A percentile compares a stretch with the other conserved stretches of the same genome.
phyloP scores from a whole-genome alignment of 179 eudicot genomes.

The Vitellaria paradoxa region DNA sequence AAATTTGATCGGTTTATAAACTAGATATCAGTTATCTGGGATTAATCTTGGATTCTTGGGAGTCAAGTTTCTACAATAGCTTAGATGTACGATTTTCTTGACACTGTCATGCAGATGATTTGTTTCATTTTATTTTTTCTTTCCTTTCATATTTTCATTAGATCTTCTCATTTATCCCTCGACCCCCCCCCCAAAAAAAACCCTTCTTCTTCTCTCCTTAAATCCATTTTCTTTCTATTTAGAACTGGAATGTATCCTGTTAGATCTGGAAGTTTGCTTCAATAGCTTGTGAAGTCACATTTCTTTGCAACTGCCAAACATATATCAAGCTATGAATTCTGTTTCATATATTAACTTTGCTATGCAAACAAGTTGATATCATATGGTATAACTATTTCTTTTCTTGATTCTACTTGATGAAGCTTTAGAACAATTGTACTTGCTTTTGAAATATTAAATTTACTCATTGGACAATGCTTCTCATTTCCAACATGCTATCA shows the following conservation, averaged over 20 bases:
- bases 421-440: background rate
- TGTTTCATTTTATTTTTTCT: too few relatives aligned
- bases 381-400: background rate
- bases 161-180: too few relatives aligned
- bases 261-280: background rate
- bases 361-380: background rate
- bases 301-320: background rate
- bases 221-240: background rate
- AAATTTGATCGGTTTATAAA: too few relatives aligned
- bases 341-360: background rate
- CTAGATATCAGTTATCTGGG: too few relatives aligned
- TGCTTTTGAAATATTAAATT: background rate
- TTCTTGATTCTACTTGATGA: slow-evolving; percentile 2
- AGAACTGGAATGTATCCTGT: background rate
- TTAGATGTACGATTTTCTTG: too few relatives aligned
- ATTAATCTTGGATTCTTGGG: too few relatives aligned
- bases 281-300: background rate
- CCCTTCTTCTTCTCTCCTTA: background rate
- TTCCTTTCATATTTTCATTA: too few relatives aligned
- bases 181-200: too few relatives aligned
- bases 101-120: too few relatives aligned
- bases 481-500: slow-evolving; percentile 24
- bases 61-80: too few relatives aligned
- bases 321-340: too few relatives aligned
- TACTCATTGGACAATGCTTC: slow-evolving; percentile 10